Conservation (phyloP, 176 grass and related monocot species). For the Coix lacrymajobi region DNA sequence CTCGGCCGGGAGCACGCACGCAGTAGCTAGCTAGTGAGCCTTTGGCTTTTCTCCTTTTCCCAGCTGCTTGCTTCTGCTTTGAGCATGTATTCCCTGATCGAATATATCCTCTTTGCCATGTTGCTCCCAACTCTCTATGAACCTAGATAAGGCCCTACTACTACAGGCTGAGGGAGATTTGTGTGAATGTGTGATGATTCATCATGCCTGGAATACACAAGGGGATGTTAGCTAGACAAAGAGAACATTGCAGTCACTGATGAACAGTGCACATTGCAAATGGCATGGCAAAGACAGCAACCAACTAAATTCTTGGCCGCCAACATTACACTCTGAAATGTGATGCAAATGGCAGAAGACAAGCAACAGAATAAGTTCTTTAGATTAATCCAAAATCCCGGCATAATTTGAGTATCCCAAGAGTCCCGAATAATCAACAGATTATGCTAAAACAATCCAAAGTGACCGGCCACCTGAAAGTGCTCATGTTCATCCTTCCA, state of each 20-base stretch:
- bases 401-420: background rate
- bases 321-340: background rate
- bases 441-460: background rate
- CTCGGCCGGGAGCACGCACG: background rate
- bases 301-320: background rate
- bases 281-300: background rate
- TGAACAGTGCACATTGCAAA: background rate
- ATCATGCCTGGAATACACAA: background rate
- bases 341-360: background rate
- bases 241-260: background rate
- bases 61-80: background rate
- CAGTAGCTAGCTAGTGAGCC: background rate
- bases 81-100: background rate
- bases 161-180: background rate
- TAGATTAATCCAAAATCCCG: background rate
- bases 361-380: background rate
- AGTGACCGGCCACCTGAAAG: background rate
- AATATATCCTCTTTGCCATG: background rate
- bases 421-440: background rate
- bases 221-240: background rate
- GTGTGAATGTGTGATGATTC: background rate
- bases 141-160: background rate
- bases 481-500: background rate
- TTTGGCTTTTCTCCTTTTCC: conserved; percentile 1
- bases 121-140: background rate